phyloP scores from a whole-genome alignment of 2,329 filamentous ascomycete species.

The Uncinocarpus reesii region DNA sequence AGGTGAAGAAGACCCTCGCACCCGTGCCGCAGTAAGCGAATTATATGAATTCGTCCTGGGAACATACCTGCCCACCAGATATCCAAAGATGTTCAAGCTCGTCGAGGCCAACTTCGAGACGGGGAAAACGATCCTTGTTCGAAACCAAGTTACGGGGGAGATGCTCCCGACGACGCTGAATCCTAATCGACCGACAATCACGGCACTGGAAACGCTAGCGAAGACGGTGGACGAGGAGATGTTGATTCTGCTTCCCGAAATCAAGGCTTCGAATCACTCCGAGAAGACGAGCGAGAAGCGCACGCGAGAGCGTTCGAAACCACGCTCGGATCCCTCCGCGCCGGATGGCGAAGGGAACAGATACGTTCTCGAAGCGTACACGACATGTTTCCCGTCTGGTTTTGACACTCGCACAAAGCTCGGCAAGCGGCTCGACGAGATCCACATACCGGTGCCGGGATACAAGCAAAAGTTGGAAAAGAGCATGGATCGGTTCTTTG shows the following conservation, averaged over 20 bases:
- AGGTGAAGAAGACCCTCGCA: conserved; percentile 28
- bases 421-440: conserved; percentile 42
- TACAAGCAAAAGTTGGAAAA: conserved; percentile 48
- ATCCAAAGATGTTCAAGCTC: conserved; percentile 44
- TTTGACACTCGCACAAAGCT: conserved; percentile 50
- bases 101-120: conserved; percentile 23
- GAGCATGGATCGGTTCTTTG: conserved; percentile 55
- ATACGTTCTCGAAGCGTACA: conserved; percentile 49
- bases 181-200: conserved; percentile 25
- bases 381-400: conserved; percentile 48
- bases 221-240: conserved; percentile 51
- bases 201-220: conserved; percentile 41
- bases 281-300: neutral
- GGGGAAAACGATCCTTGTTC: conserved; percentile 25
- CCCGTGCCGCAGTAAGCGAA: conserved; percentile 43
- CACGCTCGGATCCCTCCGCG: neutral
- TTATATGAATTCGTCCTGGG: conserved; percentile 47
- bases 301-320: neutral
- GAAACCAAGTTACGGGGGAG: conserved; percentile 40
- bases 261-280: conserved; percentile 2
- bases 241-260: conserved; percentile 45
- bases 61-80: conserved; percentile 48
- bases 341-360: conserved; percentile 20
- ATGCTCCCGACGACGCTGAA: conserved; percentile 31
- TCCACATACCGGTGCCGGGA: conserved; percentile 50